Base-by-base conservation (phyloP, 805 yeast species). In the Debaryomyces tyrocola region DNA sequence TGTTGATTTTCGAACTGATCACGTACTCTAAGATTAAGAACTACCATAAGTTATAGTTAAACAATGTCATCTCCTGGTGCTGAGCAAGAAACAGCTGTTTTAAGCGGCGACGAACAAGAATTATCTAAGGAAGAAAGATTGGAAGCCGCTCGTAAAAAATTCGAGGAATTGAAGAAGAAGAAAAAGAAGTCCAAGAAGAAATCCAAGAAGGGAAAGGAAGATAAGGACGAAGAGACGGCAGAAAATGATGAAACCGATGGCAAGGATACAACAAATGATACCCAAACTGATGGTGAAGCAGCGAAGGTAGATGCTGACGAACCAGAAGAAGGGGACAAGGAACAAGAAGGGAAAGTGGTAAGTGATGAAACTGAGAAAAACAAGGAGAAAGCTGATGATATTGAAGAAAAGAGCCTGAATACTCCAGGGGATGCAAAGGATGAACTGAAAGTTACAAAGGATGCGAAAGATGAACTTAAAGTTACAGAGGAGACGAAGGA, bases 81-180 rank as follows among this genome's bases (percentile, higher is more conserved):
- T 35, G 51, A 51, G 8, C 28, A 28, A 17, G 27, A 18, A 15
- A 11, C 14, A 6, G 17, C 34, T 12, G 14, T 14, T 8, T 36
- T 40, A 12, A 55, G 48, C 20, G 54, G 45, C 18, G 66, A 59
- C 43, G 55, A 48, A 31, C 44, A 47, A 24, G 70, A 64, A 51
- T 69, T 69, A 36, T 64, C 65, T 41, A 77, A 82, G 51, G 82
- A 79, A 41, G 87, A 82, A 58, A 80, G 83, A 61, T 70, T 87
- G 41, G 90, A 84, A 52, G 85, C 85, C 2, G 94, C 92, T 4
- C 78, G 86, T 57, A 85, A 83, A 68, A 79, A 83, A 74, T 80
- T 74, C 53, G 90, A 85, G 48, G 88, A 84, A 56, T 67, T 86
- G 72, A 86, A 80, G 65, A 74, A 73, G 64, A 74, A 72, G 52